Evolutionary conservation across 2,329 filamentous ascomycete genomes (phyloP), one percentile per base, ranked within the genome.

Genomic region (Didymellaceae sp.): DNA sequence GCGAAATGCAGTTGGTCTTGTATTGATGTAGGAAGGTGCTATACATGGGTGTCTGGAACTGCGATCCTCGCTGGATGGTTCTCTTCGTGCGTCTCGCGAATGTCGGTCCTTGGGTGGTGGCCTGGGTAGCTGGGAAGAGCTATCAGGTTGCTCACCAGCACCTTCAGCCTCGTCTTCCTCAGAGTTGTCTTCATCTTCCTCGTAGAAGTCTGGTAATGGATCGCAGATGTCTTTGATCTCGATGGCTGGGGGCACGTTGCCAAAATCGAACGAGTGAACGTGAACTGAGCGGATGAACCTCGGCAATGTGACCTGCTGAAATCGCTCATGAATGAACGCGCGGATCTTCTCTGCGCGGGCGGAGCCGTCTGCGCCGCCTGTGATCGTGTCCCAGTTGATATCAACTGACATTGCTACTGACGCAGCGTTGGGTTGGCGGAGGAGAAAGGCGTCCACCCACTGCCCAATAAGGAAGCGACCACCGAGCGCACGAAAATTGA

Each of bases 171-270:
- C 68, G 8, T 80, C 79, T 10, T 85, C 81, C 30, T 83, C 82
- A 20, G 83, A 79, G 17, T 83, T 82, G 52, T 88, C 87, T 28
- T 86, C 78, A 20, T 89, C 85, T 61, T 90, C 86, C 63, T 97
- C 94, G 78, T 99, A 99, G 70, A 99, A 99, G 66, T 99, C 94
- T 0, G 91, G 87, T 51, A 97, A 82, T 2, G 94, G 94, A 71
- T 99, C 92, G 63, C 93, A 95, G 54, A 99, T 92, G 73, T 97
- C 94, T 75, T 97, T 97, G 66, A 99, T 87, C 69, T 95, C 91
- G 32, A 99, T 83, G 62, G 89, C 84, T 1, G 94, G 94, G 30
- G 89, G 81, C 40, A 93, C 86, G 21, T 80, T 85, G 38, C 94
- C 94, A 72, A 99, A 97, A 58, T 93, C 87, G 75, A 99, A 99